Evolutionary conservation across 1,284 basidiomycete species (phyloP).

Genomic region (Psilocybe mexicana): DNA sequence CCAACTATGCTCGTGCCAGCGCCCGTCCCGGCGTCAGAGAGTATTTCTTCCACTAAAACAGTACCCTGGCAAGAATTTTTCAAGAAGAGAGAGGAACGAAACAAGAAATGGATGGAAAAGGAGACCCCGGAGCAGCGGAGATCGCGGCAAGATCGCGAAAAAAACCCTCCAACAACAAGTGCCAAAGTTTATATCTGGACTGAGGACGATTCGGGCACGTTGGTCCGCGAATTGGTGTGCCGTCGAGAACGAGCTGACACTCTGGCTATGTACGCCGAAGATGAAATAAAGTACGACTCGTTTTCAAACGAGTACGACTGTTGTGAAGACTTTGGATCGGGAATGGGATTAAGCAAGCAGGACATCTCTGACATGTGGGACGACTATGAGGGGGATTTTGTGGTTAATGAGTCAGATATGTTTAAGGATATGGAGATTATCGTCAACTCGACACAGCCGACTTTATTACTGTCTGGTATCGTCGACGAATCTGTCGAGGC

Average conservation of each 20-base stretch:
- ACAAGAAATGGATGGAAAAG: background rate
- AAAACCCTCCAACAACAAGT: background rate
- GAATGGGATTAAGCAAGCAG: no score
- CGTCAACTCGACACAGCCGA: no score
- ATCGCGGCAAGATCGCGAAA: background rate
- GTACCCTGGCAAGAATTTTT: background rate
- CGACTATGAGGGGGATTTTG: no score
- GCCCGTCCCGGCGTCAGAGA: no score
- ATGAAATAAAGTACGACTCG: background rate
- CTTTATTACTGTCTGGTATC: no score
- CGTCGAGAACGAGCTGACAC: background rate
- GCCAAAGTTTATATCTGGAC: slow-evolving; percentile 2
- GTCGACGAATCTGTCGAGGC: background rate
- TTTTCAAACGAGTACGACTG: background rate
- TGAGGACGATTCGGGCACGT: background rate
- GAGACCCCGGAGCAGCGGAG: background rate
- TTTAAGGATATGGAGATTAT: no score
- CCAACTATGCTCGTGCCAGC: no score
- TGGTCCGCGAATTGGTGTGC: background rate
- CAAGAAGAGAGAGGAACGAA: background rate
- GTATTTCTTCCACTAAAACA: no score
- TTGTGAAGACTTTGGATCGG: background rate
- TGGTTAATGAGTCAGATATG: no score
- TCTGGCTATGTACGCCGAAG: background rate
- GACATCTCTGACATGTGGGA: background rate